A percentile compares a stretch with the other conserved stretches of the same genome.
phyloP scores from a whole-genome alignment of 345 rosid species.

The Adansonia digitata region DNA sequence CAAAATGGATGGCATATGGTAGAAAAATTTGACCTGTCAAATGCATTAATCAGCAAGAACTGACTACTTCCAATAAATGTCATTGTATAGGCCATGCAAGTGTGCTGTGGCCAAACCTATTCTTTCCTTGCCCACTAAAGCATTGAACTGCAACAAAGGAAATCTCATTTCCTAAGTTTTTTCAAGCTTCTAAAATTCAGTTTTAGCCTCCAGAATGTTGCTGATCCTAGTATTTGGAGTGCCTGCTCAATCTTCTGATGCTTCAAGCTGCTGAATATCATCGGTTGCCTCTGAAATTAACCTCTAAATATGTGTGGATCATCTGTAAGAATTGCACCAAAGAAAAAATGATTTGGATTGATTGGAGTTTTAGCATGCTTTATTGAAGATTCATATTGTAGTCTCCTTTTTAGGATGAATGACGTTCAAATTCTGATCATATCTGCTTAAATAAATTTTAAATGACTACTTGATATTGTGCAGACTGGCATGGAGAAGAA shows the following conservation, averaged over 20 bases:
- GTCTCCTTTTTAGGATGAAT: background rate
- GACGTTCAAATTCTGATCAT: background rate
- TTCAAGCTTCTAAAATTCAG: background rate
- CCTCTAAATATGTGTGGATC: background rate
- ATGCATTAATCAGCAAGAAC: background rate
- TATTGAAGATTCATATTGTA: background rate
- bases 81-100: background rate
- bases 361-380: slow-evolving; percentile 1
- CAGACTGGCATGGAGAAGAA: slow-evolving; percentile 90
- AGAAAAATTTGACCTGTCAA: background rate
- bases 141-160: background rate
- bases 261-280: background rate
- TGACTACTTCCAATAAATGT: background rate
- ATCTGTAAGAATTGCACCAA: background rate
- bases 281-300: background rate
- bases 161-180: background rate
- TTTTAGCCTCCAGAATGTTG: background rate
- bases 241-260: background rate
- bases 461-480: slow-evolving; percentile 14
- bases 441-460: slow-evolving; percentile 1
- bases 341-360: background rate
- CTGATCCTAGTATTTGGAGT: background rate
- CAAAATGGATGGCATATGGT: background rate
- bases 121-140: background rate
- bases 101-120: background rate